Base-by-base conservation (phyloP, 2,329 filamentous ascomycete genomes). In the Phyllosticta capitalensis region DNA sequence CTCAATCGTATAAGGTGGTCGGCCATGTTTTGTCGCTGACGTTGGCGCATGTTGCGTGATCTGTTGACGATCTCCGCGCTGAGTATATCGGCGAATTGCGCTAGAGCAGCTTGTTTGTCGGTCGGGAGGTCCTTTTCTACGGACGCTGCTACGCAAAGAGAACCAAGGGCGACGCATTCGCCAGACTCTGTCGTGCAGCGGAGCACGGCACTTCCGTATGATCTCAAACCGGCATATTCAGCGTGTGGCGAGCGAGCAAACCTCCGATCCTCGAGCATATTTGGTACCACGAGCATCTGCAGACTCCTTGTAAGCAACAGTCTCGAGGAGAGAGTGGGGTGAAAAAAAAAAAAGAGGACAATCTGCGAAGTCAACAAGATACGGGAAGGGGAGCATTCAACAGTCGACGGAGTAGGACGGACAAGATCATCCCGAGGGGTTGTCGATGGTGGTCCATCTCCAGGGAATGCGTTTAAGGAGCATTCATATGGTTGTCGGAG, bases 211-310 rank as follows among this genome's bases (percentile, higher is more conserved):
- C 76, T 76, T 0, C 75, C 76, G 55, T 78, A 78, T 0, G 72
- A 72, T 6, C 65, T 61, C 3, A 78, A 65, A 1, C 76, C 75
- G 3, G 74, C 74, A 0, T 66, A 54, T 10, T 74, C 70, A 14
- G 76, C 76, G 28, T 75, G 69, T 0, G 76, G 76, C 0, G 72
- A 77, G 0, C 69, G 59, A 26, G 67, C 63, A 50, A 78, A 79
- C 4, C 77, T 69, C 77, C 76, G 79, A 56, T 79, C 77, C 3
- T 71, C 63, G 6, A 67, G 63, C 71, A 78, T 75, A 51, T 77
- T 71, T 0, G 72, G 71, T 0, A 79, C 45, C 19, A 72, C 67
- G 55, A 79, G 78, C 0, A 78, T 70, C 69, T 70, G 54, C 38
- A 45, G 38, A 45, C 12, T 38, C 30, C n/a, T 26, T 26, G 24